phyloP scores from a whole-genome alignment of 495 filamentous ascomycete genomes.

The Neurospora sp. region DNA sequence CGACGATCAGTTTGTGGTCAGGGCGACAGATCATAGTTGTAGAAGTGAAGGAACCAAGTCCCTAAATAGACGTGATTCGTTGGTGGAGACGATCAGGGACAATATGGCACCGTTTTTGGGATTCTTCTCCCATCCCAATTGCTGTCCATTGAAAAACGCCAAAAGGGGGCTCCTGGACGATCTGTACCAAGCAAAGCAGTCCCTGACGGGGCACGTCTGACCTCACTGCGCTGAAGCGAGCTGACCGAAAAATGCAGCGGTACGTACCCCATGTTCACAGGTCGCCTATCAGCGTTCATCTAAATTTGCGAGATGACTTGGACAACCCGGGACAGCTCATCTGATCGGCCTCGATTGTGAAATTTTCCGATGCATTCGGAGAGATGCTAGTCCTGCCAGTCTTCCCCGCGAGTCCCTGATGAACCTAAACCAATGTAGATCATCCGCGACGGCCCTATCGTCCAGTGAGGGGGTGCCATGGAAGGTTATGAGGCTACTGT shows the following conservation, averaged over 20 bases:
- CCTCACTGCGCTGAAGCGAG: conserved; percentile 19
- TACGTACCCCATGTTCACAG: conserved; percentile 1
- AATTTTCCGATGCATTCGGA: background rate
- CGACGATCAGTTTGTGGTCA: background rate
- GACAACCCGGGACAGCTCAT: background rate
- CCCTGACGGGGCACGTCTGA: conserved; percentile 11
- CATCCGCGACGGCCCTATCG: background rate
- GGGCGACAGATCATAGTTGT: background rate
- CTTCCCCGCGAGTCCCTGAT: background rate
- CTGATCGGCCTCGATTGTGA: background rate
- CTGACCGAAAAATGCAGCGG: background rate
- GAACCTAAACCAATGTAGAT: conserved; percentile 1
- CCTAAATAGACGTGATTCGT: background rate
- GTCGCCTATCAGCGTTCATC: conserved; percentile 6
- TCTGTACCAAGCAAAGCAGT: background rate
- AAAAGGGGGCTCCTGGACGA: background rate
- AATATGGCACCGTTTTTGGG: background rate
- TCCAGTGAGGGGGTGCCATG: background rate
- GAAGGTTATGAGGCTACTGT: background rate
- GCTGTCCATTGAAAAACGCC: background rate
- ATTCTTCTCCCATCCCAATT: background rate
- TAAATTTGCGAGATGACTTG: conserved; percentile 5
- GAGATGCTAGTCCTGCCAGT: background rate
- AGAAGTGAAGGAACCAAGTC: background rate
- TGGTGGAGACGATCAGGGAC: background rate